Base-by-base conservation (phyloP, 1,284 basidiomycete species). In the Filobasidium uniguttulatum region DNA sequence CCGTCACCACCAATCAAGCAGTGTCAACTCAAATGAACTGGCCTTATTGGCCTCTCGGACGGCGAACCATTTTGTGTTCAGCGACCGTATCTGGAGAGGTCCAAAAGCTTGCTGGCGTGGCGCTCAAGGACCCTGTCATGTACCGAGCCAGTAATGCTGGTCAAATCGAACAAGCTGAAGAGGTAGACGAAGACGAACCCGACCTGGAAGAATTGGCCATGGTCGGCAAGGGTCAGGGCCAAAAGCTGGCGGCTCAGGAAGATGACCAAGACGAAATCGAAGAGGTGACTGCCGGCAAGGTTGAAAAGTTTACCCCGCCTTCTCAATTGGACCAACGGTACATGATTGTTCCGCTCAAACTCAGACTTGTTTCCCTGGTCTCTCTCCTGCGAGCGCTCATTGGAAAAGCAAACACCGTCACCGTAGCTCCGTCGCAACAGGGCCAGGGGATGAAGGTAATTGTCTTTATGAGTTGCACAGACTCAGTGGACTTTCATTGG, bases 401-500 rank as follows among this genome's bases (percentile, higher is more conserved):
- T 31, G 71, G 81, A 3, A 72, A 71, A 38, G 58, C 55, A 5
- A 62, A 65, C 34, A 57, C 49, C 15, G 48, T 51, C 5, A 50
- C 43, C 7, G n/a, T n/a, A n/a, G n/a, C n/a, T n/a, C n/a, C n/a
- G n/a, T 50, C 49, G 29, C 45, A 50, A 14, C 40, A 30, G 5
- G 55, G 53, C 20, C 46, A 51, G 20, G 67, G 72, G 0, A 66
- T 61, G 38, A 74, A 75, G 57, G 80, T 96, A 38, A 89, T 99
- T 48, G 89, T 98, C 5, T 99, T 99, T 69, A 73, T 98, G 54
- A 90, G 84, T 60, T 97, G 90, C 60, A 98, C 90, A 2, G 91
- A 97, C 66, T 88, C 89, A 1, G 94, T 99, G 29, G 93, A 99
- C 66, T 97, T 90, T 63, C 89, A 96, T 65, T 98, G 87, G 85